phyloP scores from a whole-genome alignment of 2,329 filamentous ascomycete species.

The Trichoderma sp. region DNA sequence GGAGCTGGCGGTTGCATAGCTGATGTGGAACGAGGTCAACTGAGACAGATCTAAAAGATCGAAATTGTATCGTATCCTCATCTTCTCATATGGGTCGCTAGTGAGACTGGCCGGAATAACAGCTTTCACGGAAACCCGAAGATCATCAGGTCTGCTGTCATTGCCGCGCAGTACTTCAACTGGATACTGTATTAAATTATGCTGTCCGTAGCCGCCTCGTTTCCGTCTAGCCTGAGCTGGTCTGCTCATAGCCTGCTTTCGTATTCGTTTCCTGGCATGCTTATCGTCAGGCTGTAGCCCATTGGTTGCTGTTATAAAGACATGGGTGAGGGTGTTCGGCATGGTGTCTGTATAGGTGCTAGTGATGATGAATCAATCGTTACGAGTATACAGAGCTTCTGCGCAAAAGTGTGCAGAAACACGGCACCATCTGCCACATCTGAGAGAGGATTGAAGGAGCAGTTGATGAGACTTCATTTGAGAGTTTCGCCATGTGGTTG shows the following conservation, averaged over 20 bases:
- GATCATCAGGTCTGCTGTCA: not conserved
- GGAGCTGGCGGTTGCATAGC: constrained; percentile 9
- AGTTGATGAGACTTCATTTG: not conserved
- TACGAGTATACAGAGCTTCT: not conserved
- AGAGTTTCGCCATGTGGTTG: not conserved
- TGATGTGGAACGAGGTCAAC: constrained; percentile 12
- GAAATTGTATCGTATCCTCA: constrained; percentile 12
- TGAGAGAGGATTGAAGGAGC: not conserved
- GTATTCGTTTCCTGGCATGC: constrained; percentile 7
- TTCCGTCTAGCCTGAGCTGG: constrained; percentile 1
- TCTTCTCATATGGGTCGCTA: not conserved
- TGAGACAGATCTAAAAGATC: constrained; percentile 12
- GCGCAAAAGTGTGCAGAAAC: not conserved
- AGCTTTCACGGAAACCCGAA: not conserved
- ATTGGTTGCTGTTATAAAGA: constrained; percentile 16
- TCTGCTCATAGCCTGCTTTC: constrained; percentile 14
- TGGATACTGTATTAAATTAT: constrained; percentile 11
- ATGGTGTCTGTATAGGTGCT: not conserved
- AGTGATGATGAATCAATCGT: not conserved
- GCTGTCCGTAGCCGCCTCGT: constrained; percentile 7
- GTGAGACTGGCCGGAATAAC: not conserved
- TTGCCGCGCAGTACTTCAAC: not conserved
- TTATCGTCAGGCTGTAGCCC: constrained; percentile 4
- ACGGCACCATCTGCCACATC: not conserved
- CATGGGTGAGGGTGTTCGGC: not conserved